Evolutionary conservation across 2,329 filamentous ascomycete genomes (phyloP), one percentile per base, ranked within the genome.

Genomic region (Colletotrichum somersetense): DNA sequence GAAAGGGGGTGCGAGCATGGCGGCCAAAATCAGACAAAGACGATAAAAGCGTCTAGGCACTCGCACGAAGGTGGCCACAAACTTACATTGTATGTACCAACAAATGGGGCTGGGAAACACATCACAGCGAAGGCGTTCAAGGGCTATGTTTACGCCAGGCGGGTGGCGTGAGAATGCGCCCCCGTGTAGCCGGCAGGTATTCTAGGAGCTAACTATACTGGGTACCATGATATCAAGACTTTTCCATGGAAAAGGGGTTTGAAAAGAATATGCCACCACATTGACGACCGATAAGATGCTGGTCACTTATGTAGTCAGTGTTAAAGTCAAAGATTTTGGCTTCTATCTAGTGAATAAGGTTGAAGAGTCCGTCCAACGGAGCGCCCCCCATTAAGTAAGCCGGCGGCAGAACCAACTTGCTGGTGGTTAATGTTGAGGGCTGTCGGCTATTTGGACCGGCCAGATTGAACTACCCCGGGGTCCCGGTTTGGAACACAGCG

Each of bases 61-160:
- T 7, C n/a, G 20, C 16, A 23, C 18, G 30, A 58, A 58, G 56
- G 8, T 35, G 50, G 12, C 35, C 33, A 63, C 23, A n/a, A 42
- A 52, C 33, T 52, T 53, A 30, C 48, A 42, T 18, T 61, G 26
- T 35, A 56, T 70, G 66, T 61, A 70, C 33, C 55, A 72, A 61
- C 61, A 64, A 65, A 62, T 44, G 67, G 70, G 70, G 70, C 70
- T 72, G 66, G 66, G 64, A 68, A 70, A 44, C 3, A 61, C 35
- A 61, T 65, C 66, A 72, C 70, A 72, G 70, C 70, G 70, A 70
- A 50, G 70, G 70, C 70, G 70, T 72, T 70, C 33, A 61, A 64
- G 46, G 69, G 58, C 26, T 56, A 56, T 61, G 30, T 70, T 65
- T 61, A 55, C 61, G 44, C 53, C 35, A 26, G 61, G 61, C 55